A percentile compares a stretch with the other conserved stretches of the same genome.
Conservation (phyloP, 208 protist genomes). For the Leishmania martiniquensis region DNA sequence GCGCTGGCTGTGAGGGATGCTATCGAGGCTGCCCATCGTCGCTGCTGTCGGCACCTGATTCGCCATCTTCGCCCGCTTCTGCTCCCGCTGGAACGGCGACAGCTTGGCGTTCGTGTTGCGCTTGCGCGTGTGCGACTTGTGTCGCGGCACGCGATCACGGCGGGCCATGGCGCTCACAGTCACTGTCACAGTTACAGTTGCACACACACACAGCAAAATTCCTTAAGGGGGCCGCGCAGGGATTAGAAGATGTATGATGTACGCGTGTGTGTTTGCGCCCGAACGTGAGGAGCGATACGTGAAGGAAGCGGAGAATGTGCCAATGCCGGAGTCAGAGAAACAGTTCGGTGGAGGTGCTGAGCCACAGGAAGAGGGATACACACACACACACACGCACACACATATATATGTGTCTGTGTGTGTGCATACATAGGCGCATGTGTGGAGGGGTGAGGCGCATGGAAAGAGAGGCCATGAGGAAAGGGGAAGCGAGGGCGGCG, state of each 20-base stretch:
- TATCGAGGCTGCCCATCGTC: constrained; percentile 45
- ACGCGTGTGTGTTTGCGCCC: not conserved
- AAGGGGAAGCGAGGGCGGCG: not conserved
- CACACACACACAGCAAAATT: not conserved
- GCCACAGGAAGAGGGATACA: too few relatives aligned
- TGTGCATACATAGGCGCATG: too few relatives aligned
- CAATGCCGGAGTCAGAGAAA: not conserved
- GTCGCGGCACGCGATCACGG: constrained; percentile 72
- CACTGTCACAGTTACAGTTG: not conserved
- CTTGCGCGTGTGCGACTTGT: constrained; percentile 70
- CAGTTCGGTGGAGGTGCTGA: too few relatives aligned
- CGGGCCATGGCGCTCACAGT: constrained; percentile 47
- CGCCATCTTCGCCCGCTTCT: constrained; percentile 63
- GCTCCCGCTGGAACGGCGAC: constrained; percentile 85
- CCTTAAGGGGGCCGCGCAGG: not conserved
- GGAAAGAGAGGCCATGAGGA: too few relatives aligned
- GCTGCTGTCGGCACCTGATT: constrained; percentile 73
- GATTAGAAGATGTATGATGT: not conserved
- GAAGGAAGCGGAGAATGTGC: too few relatives aligned
- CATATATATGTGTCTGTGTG: too few relatives aligned
- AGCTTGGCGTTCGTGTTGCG: constrained; percentile 90
- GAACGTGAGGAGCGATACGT: too few relatives aligned
- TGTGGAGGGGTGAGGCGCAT: not conserved
- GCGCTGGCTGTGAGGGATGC: constrained; percentile 68
- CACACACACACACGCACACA: too few relatives aligned